phyloP scores from a whole-genome alignment of 2,329 filamentous ascomycete species.

The Nemania sp. region DNA sequence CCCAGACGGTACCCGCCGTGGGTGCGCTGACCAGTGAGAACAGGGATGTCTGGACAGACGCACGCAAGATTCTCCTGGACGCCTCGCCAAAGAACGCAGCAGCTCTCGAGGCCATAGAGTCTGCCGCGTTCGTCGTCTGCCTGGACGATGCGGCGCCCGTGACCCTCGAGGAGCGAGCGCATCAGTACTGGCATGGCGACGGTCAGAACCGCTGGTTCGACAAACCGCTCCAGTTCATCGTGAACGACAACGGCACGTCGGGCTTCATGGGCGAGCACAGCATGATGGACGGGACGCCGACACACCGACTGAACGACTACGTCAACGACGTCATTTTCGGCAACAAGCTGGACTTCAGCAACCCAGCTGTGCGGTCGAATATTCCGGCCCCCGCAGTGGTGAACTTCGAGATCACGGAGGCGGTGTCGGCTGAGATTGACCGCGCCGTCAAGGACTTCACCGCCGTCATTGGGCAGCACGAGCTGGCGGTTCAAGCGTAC shows the following conservation, averaged over 20 bases:
- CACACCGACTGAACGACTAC: slow-evolving; percentile 95
- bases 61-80: slow-evolving; percentile 73
- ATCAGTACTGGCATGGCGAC: slow-evolving; percentile 98
- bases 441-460: slow-evolving; percentile 79
- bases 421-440: slow-evolving; percentile 77
- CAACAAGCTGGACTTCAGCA: slow-evolving; percentile 90
- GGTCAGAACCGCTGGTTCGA: slow-evolving; percentile 96
- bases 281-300: slow-evolving; percentile 99
- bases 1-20: slow-evolving; percentile 71
- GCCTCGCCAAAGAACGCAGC: slow-evolving; percentile 80
- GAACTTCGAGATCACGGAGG: slow-evolving; percentile 76
- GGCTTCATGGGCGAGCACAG: slow-evolving; percentile 99
- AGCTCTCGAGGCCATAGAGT: slow-evolving; percentile 80
- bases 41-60: slow-evolving; percentile 89
- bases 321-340: slow-evolving; percentile 89
- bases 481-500: slow-evolving; percentile 92
- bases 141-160: slow-evolving; percentile 90
- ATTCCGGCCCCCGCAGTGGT: slow-evolving; percentile 80
- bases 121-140: slow-evolving; percentile 88
- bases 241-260: slow-evolving; percentile 97
- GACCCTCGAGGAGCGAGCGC: slow-evolving; percentile 92
- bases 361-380: slow-evolving; percentile 76
- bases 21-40: slow-evolving; percentile 90
- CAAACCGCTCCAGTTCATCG: slow-evolving; percentile 96
- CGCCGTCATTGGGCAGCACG: slow-evolving; percentile 81